Evolutionary conservation across 2,329 filamentous ascomycete genomes (phyloP).

Genomic region (Graphilbum ipis-grandicollis): DNA sequence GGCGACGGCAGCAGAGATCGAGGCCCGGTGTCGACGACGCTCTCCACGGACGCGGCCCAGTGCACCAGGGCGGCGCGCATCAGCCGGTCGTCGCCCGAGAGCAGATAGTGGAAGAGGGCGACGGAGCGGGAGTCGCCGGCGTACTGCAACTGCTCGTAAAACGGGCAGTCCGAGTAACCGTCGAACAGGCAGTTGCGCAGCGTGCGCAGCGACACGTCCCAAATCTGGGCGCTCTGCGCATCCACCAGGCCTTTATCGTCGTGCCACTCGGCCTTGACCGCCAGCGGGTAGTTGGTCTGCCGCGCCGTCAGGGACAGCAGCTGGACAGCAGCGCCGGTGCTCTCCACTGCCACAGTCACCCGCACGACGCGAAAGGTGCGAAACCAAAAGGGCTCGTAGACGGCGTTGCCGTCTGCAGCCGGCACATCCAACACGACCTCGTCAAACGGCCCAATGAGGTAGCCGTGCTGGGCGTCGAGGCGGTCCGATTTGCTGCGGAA

Average conservation of each 20-base stretch:
- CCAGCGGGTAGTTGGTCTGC: slow-evolving; percentile 20
- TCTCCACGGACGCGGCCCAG: slow-evolving; percentile 10
- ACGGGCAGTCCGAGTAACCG: slow-evolving; percentile 17
- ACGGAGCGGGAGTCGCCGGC: slow-evolving; percentile 12
- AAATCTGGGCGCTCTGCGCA: slow-evolving; percentile 7
- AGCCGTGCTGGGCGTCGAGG: slow-evolving; percentile 12
- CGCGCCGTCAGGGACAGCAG: slow-evolving; percentile 12
- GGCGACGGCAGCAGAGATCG: too few relatives aligned
- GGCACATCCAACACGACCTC: slow-evolving; percentile 14
- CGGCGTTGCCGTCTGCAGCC: not conserved
- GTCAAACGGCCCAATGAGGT: slow-evolving; percentile 18
- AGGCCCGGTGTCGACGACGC: too few relatives aligned
- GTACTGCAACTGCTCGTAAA: slow-evolving; percentile 18
- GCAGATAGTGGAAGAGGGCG: slow-evolving; percentile 14
- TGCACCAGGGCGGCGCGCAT: slow-evolving; percentile 15
- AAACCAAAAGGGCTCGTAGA: slow-evolving; percentile 23
- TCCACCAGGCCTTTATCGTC: slow-evolving; percentile 4
- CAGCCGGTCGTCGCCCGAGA: slow-evolving; percentile 16
- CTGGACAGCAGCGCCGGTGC: slow-evolving; percentile 10
- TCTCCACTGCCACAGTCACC: slow-evolving; percentile 12
- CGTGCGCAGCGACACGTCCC: slow-evolving; percentile 15
- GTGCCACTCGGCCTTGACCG: slow-evolving; percentile 12
- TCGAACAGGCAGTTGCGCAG: slow-evolving; percentile 19
- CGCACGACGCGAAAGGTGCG: slow-evolving; percentile 19
- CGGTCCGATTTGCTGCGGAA: slow-evolving; percentile 20